phyloP scores from a whole-genome alignment of 192 early-diverging fungal species.

The Polychytrium aggregatum region DNA sequence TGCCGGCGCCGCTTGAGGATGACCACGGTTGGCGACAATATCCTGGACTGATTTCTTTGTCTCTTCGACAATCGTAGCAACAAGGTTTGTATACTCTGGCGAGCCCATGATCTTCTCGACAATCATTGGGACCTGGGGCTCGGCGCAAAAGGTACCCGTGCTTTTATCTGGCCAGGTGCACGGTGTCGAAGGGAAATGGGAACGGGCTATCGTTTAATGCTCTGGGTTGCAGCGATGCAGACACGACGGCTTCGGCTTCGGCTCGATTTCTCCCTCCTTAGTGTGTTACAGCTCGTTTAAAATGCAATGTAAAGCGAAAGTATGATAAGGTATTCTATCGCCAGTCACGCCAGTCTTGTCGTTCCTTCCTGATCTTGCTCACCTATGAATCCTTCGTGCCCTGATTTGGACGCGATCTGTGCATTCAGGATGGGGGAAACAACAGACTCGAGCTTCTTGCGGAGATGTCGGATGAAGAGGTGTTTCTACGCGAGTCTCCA shows the following conservation, averaged over 20 bases:
- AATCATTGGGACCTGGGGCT: conserved; percentile 12
- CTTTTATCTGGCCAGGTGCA: neutral
- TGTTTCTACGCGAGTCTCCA: conserved; percentile 22
- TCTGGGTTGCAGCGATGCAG: conserved; percentile 1
- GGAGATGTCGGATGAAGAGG: conserved; percentile 21
- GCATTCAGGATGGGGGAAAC: conserved; percentile 17
- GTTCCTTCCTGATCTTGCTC: neutral
- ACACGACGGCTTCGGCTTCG: neutral
- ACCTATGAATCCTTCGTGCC: too few relatives aligned
- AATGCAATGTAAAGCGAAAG: neutral
- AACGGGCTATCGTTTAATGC: neutral
- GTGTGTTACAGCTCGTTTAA: neutral
- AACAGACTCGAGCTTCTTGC: conserved; percentile 19
- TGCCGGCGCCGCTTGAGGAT: too few relatives aligned
- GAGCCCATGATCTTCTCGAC: conserved; percentile 37
- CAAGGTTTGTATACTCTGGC: conserved; percentile 23
- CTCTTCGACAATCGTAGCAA: conserved; percentile 17
- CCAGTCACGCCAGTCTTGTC: neutral
- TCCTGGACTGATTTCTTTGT: too few relatives aligned
- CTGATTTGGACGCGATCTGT: too few relatives aligned
- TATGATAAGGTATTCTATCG: neutral
- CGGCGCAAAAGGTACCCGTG: neutral
- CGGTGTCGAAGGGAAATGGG: neutral
- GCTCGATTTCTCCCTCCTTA: neutral
- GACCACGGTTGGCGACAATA: too few relatives aligned